Conservation (phyloP, 192 early-diverging fungal genomes). For the Dissophora globulifera region DNA sequence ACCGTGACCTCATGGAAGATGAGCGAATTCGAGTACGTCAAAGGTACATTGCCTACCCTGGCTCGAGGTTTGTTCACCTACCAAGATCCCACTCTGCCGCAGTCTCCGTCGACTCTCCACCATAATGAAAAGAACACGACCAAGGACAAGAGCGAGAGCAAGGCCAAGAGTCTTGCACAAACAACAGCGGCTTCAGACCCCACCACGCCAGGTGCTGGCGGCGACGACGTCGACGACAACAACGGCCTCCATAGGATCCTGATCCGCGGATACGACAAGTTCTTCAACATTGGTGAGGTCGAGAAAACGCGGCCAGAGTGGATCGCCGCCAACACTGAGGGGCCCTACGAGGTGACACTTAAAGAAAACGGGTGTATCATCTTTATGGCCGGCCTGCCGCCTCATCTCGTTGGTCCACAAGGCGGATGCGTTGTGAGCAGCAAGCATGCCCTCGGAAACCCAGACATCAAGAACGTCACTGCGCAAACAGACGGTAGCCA, state of each 20-base stretch:
- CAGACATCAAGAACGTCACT: constrained; percentile 2
- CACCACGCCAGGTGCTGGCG: neutral
- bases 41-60: constrained; percentile 73
- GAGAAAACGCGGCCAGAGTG: constrained; percentile 64
- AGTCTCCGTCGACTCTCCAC: neutral
- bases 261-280: constrained; percentile 97
- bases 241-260: constrained; percentile 65
- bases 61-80: constrained; percentile 88
- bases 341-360: constrained; percentile 91
- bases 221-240: constrained; percentile 7
- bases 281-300: constrained; percentile 88
- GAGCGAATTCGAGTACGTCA: constrained; percentile 77
- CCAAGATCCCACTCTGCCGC: constrained; percentile 1
- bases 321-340: constrained; percentile 70
- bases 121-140: no score
- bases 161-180: no score
- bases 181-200: neutral
- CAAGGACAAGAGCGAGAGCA: no score
- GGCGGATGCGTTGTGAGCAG: constrained; percentile 82
- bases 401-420: constrained; percentile 62
- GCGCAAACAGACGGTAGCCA: constrained; percentile 59
- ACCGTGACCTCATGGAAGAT: constrained; percentile 68
- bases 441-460: constrained; percentile 77
- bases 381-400: constrained; percentile 68
- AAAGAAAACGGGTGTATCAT: constrained; percentile 99